These are phyloP conservation scores for Cucurbita pepo DNA, from an alignment of 306 rosid genomes.

Conservation along the genomic window DNA sequence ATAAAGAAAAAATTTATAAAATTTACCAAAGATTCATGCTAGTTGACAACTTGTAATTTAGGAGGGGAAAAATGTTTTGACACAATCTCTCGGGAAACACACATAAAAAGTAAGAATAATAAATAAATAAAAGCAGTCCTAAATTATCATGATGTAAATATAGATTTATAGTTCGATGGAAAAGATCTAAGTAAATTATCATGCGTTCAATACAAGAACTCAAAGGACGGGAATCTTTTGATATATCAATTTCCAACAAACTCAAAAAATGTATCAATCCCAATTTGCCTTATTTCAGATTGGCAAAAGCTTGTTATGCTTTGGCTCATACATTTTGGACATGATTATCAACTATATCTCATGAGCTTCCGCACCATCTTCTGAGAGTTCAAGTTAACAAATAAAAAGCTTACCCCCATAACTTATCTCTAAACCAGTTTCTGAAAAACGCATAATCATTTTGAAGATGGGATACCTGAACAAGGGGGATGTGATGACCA, in stretches of 20 bases:
- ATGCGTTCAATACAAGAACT: not conserved
- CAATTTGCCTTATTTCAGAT: not conserved
- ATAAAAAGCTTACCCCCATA: not conserved
- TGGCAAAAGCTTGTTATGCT: not conserved
- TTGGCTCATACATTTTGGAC: not conserved
- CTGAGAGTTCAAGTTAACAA: not conserved
- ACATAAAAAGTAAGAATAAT: not conserved
- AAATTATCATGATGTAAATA: not conserved
- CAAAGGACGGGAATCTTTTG: not conserved
- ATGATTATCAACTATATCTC: not conserved
- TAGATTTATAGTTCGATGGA: not conserved
- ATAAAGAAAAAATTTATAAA: not conserved
- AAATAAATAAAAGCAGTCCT: not conserved
- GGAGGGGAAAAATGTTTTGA: not conserved
- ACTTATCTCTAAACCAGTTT: not conserved
- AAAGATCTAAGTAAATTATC: not conserved
- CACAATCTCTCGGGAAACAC: not conserved
- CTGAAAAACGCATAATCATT: not conserved
- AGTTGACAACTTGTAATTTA: not conserved
- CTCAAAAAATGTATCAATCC: not conserved
- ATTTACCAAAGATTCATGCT: not conserved
- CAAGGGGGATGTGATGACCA: conserved; percentile 74
- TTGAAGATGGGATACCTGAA: conserved; percentile 34
- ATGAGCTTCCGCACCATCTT: not conserved
- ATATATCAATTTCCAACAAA: not conserved